Percentiles rank a stretch among this genome's conserved stretches.
Evolutionary conservation across 176 grass and related monocot genomes (phyloP).

Genomic region (Leersia perrieri): DNA sequence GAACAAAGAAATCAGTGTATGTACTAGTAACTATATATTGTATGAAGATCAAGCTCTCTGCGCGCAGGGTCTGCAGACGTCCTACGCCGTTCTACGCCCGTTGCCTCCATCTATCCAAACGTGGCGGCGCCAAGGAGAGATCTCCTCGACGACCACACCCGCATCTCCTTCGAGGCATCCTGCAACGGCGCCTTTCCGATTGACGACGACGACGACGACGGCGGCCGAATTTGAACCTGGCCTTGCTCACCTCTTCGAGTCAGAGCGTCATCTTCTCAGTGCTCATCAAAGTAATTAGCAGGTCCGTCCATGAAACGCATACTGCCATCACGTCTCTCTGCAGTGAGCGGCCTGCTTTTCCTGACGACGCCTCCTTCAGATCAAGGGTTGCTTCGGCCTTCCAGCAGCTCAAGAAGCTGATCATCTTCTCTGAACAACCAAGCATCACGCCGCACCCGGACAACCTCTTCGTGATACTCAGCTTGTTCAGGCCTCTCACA

Average conservation of each 20-base stretch:
- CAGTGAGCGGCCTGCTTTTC: not conserved
- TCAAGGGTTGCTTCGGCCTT: not conserved
- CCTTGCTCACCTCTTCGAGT: not conserved
- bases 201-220: not conserved
- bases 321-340: not conserved
- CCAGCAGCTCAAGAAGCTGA: no score
- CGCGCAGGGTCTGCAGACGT: no score
- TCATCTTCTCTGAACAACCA: no score
- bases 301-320: not conserved
- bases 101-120: not conserved
- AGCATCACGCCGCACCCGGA: not conserved
- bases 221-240: no score
- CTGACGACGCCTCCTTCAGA: not conserved
- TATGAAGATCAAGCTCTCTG: no score
- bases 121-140: not conserved
- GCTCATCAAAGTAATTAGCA: not conserved
- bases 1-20: no score
- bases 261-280: not conserved
- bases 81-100: not conserved
- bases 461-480: not conserved
- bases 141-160: not conserved
- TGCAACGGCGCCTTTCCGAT: not conserved
- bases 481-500: not conserved
- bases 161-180: not conserved
- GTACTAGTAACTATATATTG: no score